Conservation (phyloP, 768 basidiomycete species). For the Kwoniella sp. region DNA sequence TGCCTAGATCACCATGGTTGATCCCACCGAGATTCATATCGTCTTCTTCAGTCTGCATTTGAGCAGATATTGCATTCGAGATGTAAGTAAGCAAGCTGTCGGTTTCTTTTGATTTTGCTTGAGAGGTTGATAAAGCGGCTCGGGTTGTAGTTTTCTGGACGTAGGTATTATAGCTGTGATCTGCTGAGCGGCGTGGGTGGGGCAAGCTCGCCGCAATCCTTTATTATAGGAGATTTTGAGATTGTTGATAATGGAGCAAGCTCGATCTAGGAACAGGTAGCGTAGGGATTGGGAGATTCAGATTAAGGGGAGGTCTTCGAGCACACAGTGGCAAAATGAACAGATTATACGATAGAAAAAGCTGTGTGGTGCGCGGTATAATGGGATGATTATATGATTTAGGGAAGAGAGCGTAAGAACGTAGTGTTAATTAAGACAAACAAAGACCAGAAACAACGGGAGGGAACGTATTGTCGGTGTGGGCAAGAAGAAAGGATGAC, state of each 20-base stretch:
- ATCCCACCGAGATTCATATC: constrained; percentile 46
- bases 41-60: constrained; percentile 17
- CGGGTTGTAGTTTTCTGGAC: no score
- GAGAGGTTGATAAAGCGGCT: no score
- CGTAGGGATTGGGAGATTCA: not conserved
- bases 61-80: not conserved
- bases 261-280: not conserved
- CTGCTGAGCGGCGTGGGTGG: not conserved
- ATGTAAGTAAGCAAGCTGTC: no score
- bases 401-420: not conserved
- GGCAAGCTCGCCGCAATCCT: not conserved
- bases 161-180: no score
- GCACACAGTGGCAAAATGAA: constrained; percentile 1
- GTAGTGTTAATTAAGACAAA: not conserved
- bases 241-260: not conserved
- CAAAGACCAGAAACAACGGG: not conserved
- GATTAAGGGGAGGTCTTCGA: not conserved
- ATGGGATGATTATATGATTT: no score
- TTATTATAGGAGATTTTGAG: not conserved
- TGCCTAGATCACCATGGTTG: constrained; percentile 35
- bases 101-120: no score
- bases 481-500: not conserved
- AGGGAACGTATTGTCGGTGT: not conserved
- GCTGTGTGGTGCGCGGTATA: not conserved
- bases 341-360: not conserved